phyloP scores from a whole-genome alignment of 2,329 filamentous ascomycete genomes.

The Colletotrichum sp. region DNA sequence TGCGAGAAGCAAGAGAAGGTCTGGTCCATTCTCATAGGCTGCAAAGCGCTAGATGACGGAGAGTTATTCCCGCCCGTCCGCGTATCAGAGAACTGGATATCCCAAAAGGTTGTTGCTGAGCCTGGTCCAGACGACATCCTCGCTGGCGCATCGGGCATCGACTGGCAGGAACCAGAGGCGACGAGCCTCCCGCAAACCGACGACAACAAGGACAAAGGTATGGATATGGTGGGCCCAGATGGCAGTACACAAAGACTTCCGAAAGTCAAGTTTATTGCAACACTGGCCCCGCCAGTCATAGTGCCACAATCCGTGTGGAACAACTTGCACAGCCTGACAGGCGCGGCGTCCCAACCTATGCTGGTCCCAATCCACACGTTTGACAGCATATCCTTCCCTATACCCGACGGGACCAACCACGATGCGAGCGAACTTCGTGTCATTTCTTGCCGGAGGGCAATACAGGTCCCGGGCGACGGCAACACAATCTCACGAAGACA shows the following conservation, averaged over 20 bases:
- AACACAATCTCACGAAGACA: slow-evolving; percentile 43
- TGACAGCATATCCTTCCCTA: slow-evolving; percentile 63
- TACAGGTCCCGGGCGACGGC: slow-evolving; percentile 45
- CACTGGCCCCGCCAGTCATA: slow-evolving; percentile 75
- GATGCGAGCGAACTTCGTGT: slow-evolving; percentile 64
- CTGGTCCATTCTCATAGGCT: slow-evolving; percentile 74
- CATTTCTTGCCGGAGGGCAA: slow-evolving; percentile 52
- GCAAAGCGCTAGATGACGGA: slow-evolving; percentile 52
- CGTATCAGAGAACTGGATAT: slow-evolving; percentile 77
- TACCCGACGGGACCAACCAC: slow-evolving; percentile 50
- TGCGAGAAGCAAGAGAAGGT: slow-evolving; percentile 51
- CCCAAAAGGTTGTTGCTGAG: slow-evolving; percentile 62
- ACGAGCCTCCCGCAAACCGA: slow-evolving; percentile 59
- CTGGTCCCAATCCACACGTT: slow-evolving; percentile 52
- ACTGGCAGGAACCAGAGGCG: slow-evolving; percentile 77
- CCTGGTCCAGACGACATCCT: slow-evolving; percentile 48
- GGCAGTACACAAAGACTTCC: slow-evolving; percentile 60
- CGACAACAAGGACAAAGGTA: slow-evolving; percentile 52
- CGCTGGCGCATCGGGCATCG: slow-evolving; percentile 45
- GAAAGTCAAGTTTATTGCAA: slow-evolving; percentile 76
- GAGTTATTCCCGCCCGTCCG: slow-evolving; percentile 65
- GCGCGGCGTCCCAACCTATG: slow-evolving; percentile 44
- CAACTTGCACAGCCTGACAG: slow-evolving; percentile 65
- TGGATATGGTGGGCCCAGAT: slow-evolving; percentile 57
- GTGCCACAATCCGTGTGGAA: slow-evolving; percentile 70